Base-by-base conservation (phyloP, 192 early-diverging fungal genomes). In the Mycoemilia scoparia region DNA sequence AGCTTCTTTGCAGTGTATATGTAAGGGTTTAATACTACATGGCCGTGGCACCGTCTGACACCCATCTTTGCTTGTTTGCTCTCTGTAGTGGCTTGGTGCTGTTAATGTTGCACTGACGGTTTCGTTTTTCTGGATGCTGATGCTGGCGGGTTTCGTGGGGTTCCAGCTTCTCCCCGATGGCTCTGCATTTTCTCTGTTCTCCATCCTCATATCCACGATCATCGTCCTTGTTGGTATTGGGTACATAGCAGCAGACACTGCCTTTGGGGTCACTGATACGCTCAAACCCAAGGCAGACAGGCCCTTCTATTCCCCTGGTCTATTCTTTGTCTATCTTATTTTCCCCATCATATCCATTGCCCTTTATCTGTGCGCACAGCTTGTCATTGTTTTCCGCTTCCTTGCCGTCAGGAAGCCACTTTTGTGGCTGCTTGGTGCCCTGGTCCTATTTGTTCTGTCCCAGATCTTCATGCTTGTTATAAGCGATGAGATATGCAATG, bases 401-500 rank as follows among this genome's bases (percentile, higher is more conserved):
- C 51, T 64, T 24, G 56, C 61, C 1, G 61, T 57, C 27, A 54
- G 55, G 21, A 23, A 43, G 12, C 61, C 61, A 4, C 32, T 64
- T 40, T 28, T 58, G 8, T 64, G 55, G 54, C 51, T 64, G 9
- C 9, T 47, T 10, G 30, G 41, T 9, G 37, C 61, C n/a, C 31
- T 64, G 12, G 25, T 54, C 12, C 54, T 51, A 46, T 64, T 64
- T 25, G 61, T 34, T 10, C 35, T 49, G 20, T 51, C 51, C 18
- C 61, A 64, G 44, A 47, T 38, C 14, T 43, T 64, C 12, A 42
- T 58, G 51, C 58, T 64, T 51, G 56, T 26, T 7, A 53, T 56
- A 9, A 64, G 61, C 47, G 45, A 58, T 36, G 58, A 58, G 41
- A 64, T 64, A 30, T 64, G 61, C 61, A 43, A 45, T n/a, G 46